Base-by-base conservation (phyloP, 805 yeast species). In the Tetrapisispora pingtungensis region DNA sequence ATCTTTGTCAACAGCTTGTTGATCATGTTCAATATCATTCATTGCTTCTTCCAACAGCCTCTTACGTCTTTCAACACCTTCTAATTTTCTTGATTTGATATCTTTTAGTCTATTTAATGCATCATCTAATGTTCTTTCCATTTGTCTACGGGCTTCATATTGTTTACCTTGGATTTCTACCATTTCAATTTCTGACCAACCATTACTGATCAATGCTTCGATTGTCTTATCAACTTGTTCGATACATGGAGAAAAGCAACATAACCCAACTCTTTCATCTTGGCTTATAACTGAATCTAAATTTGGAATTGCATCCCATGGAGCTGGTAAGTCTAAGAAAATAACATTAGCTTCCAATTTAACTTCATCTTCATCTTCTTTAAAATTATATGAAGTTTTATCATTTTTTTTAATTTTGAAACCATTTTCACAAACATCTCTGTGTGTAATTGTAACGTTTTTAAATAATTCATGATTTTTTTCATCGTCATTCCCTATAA, bases 211-310 rank as follows among this genome's bases (percentile, higher is more conserved):
- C 46, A 93, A 67, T 0, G 84, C 81, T 50, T 77, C 81, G 12
- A 90, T 78, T 0, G 97, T 85, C 59, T 84, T 81, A 46, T 82
- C 82, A 3, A 93, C 98, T 67, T 93, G 99, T 65, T 93, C 99
- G 40, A 93, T 84, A 64, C 99, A 93, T 10, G 99, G 99, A 33
- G 95, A 85, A 59, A 93, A 93, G 64, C 98, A 93, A 65, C 99
- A 93, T 43, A 93, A 73, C 3, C 84, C 79, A 19, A 79, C 84
- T 24, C 71, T 69, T 44, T 71, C 68, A 17, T 66, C 66, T 8
- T 67, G 61, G 8, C 83, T 66, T 14, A 84, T 72, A 1, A 84
- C 94, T 2, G 53, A 42, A 12, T 70, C 66, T 38, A 90, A 65
- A 62, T 83, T 81, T 7, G 87, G 86, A 43, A 93, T 83, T 6